Evolutionary conservation across 805 yeast genomes (phyloP).

Genomic region (Metschnikowia hibisci): DNA sequence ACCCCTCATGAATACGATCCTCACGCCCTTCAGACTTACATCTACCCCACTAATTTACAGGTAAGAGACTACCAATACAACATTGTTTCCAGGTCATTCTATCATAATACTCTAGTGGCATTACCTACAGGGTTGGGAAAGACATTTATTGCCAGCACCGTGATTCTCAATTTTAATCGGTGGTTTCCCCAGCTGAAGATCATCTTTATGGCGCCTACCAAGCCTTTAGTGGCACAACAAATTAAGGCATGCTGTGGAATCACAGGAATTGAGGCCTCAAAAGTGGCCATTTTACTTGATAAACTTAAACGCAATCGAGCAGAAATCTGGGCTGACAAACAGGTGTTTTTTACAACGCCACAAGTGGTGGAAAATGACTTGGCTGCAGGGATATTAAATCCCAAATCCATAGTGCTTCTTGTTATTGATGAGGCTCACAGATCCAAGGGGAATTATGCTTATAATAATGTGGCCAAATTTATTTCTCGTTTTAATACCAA

Average conservation of each 20-base stretch:
- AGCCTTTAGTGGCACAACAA: slow-evolving; percentile 95
- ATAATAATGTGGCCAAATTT: slow-evolving; percentile 73
- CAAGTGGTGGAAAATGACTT: slow-evolving; percentile 94
- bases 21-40: slow-evolving; percentile 37
- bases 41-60: slow-evolving; percentile 84
- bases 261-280: slow-evolving; percentile 73
- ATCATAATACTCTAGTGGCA: slow-evolving; percentile 76
- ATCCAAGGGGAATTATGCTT: slow-evolving; percentile 86
- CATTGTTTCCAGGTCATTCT: slow-evolving; percentile 69
- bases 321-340: slow-evolving; percentile 69
- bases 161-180: slow-evolving; percentile 81
- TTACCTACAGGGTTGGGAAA: slow-evolving; percentile 97
- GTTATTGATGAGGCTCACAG: slow-evolving; percentile 96
- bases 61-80: slow-evolving; percentile 85
- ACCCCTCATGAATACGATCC: slow-evolving; percentile 11
- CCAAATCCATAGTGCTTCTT: slow-evolving; percentile 66
- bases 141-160: slow-evolving; percentile 91
- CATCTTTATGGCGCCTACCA: slow-evolving; percentile 94
- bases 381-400: slow-evolving; percentile 67
- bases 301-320: slow-evolving; percentile 56
- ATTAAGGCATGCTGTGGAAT: slow-evolving; percentile 86
- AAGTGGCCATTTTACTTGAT: slow-evolving; percentile 75
- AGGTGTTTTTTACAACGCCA: slow-evolving; percentile 92
- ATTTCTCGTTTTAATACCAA: slow-evolving; percentile 56
- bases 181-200: slow-evolving; percentile 83